Base-by-base conservation (phyloP, 2,329 filamentous ascomycete species). In the Aspergillus sp. region DNA sequence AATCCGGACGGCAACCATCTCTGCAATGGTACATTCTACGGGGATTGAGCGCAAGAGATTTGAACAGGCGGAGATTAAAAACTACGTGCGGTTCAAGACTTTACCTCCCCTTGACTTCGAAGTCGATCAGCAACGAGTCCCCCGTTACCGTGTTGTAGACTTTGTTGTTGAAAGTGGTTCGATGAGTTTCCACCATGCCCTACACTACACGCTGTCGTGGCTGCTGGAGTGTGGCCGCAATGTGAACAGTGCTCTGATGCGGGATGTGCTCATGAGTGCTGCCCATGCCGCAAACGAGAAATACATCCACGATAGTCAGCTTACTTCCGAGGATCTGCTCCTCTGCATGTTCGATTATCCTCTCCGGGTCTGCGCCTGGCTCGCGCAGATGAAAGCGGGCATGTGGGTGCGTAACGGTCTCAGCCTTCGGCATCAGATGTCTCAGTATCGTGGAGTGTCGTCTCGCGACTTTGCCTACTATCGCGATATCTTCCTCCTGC, bases 331-430 rank as follows among this genome's bases (percentile, higher is more conserved):
- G 68, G 92, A 96, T 72, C 88, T 93, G 70, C 81, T 96, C 21
- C 88, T 96, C 74, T 89, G 90, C 2, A 86, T 92, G 54, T 96
- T 99, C 70, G 95, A 99, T 74, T 96, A 91, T 69, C 94, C 96
- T 0, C 82, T 99, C 3, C 86, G 96, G 55, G 93, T 98, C 0
- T 97, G 92, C 73, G 92, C 92, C 19, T 99, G 95, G 95, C 82
- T 99, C 32, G 91, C 95, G 5, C 96, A 99, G 79, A 98, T 99
- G 87, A 96, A 96, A 75, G 92, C 94, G 17, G 91, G 92, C 54
- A 96, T 98, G 88, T 99, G 96, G 95, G 94, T 99, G 64, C 88
- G 95, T 58, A 99, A 99, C 72, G 95, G 95, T 2, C 92, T 99
- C 71, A 98, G 94, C 69, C 84, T 99, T 54, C 88, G 94, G 41